Percentiles rank a stretch among this genome's conserved stretches.
Conservation (phyloP, 2,329 filamentous ascomycete genomes). For the Sporothrix dimorphospora region DNA sequence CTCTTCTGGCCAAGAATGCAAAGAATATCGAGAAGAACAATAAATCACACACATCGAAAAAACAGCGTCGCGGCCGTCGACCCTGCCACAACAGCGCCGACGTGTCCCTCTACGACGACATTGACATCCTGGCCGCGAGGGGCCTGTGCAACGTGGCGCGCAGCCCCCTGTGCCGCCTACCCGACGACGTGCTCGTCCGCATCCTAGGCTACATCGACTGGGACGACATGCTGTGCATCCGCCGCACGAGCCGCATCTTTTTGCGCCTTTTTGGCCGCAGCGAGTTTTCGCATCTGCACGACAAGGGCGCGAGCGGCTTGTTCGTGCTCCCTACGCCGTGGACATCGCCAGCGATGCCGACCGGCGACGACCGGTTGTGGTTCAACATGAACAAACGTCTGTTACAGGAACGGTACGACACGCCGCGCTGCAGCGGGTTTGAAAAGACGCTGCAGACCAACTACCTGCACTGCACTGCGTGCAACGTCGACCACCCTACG, state of each 20-base stretch:
- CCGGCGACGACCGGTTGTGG: too few species aligned
- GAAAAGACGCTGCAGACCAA: not conserved
- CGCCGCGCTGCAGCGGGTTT: too few species aligned
- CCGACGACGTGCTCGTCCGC: not conserved
- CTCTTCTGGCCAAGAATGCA: too few species aligned
- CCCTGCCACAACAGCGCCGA: too few species aligned
- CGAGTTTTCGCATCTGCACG: not conserved
- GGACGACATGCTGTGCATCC: not conserved
- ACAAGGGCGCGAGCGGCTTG: not conserved
- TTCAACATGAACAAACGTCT: too few species aligned
- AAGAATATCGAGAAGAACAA: too few species aligned
- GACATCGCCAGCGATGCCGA: not conserved
- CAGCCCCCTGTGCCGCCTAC: not conserved
- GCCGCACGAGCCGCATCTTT: conserved; percentile 11
- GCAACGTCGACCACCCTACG: conserved; percentile 2
- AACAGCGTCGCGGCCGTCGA: too few species aligned
- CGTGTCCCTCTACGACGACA: not conserved
- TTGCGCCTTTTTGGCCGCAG: not conserved
- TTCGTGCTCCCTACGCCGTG: not conserved
- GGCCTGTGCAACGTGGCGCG: not conserved
- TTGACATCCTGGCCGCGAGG: not conserved
- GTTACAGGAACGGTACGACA: too few species aligned
- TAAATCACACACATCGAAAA: too few species aligned
- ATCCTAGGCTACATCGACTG: conserved; percentile 2
- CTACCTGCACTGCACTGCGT: not conserved